A percentile compares a stretch with the other conserved stretches of the same genome.
These are phyloP conservation scores for Ettlia oleoabundans DNA, from an alignment of 139 green algal genomes.

Conservation along the genomic window DNA sequence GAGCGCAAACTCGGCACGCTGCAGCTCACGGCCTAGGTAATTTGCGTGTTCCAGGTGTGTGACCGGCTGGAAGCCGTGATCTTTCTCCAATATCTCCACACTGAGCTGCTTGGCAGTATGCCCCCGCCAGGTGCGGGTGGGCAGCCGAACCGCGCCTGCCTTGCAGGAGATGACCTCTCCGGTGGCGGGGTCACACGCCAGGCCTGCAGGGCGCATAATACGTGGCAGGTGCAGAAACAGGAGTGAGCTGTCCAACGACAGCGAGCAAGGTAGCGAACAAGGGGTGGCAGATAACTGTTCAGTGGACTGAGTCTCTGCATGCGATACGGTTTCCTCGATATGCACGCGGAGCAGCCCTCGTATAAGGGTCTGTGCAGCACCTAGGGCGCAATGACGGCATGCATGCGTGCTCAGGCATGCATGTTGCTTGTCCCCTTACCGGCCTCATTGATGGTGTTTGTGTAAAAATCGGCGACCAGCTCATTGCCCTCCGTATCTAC, in stretches of 20 bases:
- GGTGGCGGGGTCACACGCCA: slow-evolving; percentile 68
- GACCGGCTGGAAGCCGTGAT: slow-evolving; percentile 26
- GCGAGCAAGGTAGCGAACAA: neutral
- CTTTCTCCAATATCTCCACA: slow-evolving; percentile 60
- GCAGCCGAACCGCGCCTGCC: slow-evolving; percentile 39
- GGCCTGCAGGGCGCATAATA: slow-evolving; percentile 27
- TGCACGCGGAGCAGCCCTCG: neutral
- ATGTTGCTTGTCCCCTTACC: slow-evolving; percentile 23
- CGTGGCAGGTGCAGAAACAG: neutral
- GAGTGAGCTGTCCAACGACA: neutral
- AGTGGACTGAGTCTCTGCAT: no score
- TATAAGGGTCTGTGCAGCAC: no score
- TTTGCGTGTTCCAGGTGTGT: slow-evolving; percentile 71
- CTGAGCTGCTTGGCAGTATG: slow-evolving; percentile 68
- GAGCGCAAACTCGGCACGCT: slow-evolving; percentile 64
- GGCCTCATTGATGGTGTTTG: slow-evolving; percentile 67
- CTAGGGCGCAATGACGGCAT: no score
- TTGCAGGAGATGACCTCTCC: slow-evolving; percentile 68
- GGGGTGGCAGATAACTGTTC: neutral
- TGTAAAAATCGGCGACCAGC: slow-evolving; percentile 62
- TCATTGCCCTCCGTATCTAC: slow-evolving; percentile 43
- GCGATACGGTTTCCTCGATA: neutral
- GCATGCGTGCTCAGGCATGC: no score
- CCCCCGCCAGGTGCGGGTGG: slow-evolving; percentile 37
- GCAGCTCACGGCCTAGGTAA: slow-evolving; percentile 71